Base-by-base conservation (phyloP, 2,329 filamentous ascomycete genomes). In the Claviceps purpurea region DNA sequence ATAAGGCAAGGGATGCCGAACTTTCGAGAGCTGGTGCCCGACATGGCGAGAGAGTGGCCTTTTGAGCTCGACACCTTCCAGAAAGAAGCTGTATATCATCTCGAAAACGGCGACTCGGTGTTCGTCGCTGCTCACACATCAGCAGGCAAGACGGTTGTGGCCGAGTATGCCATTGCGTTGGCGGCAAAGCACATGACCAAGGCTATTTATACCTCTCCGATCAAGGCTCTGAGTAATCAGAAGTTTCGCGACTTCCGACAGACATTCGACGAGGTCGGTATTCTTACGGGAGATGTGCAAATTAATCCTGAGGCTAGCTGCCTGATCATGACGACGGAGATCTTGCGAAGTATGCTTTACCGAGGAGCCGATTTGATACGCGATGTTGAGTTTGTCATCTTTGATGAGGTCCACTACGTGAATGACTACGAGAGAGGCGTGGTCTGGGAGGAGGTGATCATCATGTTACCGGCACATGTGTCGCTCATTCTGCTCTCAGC, bases 151-250 rank as follows among this genome's bases (percentile, higher is more conserved):
- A 98, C 93, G 1, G 93, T 97, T 0, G 93, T 98, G 14, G 93
- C 93, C 30, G 93, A 98, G 65, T 98, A 98, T 68, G 93, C 91
- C 48, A 97, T 98, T 65, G 89, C 93, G 6, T 74, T 98, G 54
- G 93, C 93, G 34, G 85, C 89, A n/a, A 94, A 91, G 64, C 93
- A 98, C 65, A 97, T 97, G 91, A 98, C 93, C 8, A 98, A 98
- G 67, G 91, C 93, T 22, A 98, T 98, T 57, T 98, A 98, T 66
- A 98, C 93, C 0, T 97, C 93, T 0, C 93, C 93, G 0, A 98
- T 98, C 73, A 98, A 98, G 67, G 93, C 93, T 2, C 73, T 98
- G 53, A 97, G 93, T 69, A 98, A 98, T 64, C 93, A 98, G 64
- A 98, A 98, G 67, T 98, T 97, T 68, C 82, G 93, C 57, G 93